Evolutionary conservation across 306 rosid genomes (phyloP), one percentile per base, ranked within the genome.

Genomic region (Castanea crenata): DNA sequence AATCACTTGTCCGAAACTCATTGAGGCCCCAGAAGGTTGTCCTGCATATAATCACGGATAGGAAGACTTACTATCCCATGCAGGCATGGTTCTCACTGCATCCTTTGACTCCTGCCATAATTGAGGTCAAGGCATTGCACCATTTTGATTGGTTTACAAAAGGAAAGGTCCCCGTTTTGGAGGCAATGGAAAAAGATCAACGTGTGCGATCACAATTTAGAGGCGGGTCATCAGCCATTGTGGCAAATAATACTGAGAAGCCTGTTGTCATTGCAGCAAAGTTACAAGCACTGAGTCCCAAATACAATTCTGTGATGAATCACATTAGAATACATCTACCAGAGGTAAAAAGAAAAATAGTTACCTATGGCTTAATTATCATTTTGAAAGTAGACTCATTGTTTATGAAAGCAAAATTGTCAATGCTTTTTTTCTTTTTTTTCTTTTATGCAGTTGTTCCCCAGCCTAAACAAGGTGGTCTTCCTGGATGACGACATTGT

Each of bases 11-110:
- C 46, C 92, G 77, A 54, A 96, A 91, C 79, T 86, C 94, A 15
- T 79, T 96, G 87, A 78, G 79, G 19, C 94, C 98, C 21, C 89
- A 82, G 31, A 85, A 75, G 65, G 89, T 93, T 82, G 91, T 93
- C 79, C 89, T 96, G 68, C 99, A 96, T 77, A 88, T 96, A 68
- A 96, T 96, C 68, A 96, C 99, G 15, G 99, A 96, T 54, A 83
- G 84, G 74, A 96, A 96, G 90, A 93, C 99, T 52, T 96, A 90
- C 62, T 93, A 86, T 79, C 98, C 99, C 1, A 96, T 96, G 99
- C 99, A 96, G 76, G 99, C 99, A 35, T 96, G 98, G 99, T 96
- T 96, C 86, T 93, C 98, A 19, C 74, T 96, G 82, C 98, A 96
- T 82, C 81, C 97, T 41, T 76, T 96, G 34, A 79, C 87, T 8